Evolutionary conservation across 306 rosid genomes (phyloP).

Genomic region (Castanospermum australe): DNA sequence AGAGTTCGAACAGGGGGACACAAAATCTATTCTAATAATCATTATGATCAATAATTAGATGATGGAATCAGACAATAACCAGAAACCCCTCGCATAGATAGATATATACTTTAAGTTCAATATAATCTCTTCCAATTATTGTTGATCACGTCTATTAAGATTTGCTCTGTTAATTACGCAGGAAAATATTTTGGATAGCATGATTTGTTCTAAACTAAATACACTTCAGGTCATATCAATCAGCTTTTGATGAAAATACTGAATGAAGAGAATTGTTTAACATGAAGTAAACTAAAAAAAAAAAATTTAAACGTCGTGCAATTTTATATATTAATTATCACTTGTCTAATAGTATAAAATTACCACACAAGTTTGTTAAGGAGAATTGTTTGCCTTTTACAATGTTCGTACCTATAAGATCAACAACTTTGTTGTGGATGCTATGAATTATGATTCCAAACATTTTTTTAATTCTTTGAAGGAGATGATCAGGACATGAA

Average conservation of each 20-base stretch:
- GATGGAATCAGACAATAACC: conserved; percentile 25
- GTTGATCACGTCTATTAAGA: conserved; percentile 15
- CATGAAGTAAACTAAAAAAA: not conserved
- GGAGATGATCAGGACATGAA: not conserved
- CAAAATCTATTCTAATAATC: conserved; percentile 26
- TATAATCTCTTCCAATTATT: conserved; percentile 16
- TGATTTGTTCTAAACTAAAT: not conserved
- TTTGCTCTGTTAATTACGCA: not conserved
- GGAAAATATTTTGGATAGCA: conserved; percentile 12
- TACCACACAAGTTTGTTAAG: not conserved
- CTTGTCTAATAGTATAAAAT: not conserved
- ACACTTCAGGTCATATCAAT: not conserved
- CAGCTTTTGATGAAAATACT: conserved; percentile 11
- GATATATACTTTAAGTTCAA: not conserved
- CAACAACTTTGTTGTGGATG: not conserved
- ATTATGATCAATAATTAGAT: conserved; percentile 23
- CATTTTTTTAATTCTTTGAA: not conserved
- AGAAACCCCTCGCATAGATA: not conserved
- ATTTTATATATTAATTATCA: not conserved
- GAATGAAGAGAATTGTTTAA: conserved; percentile 9
- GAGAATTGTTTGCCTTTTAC: not conserved
- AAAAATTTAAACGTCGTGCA: not conserved
- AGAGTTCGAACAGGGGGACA: conserved; percentile 29
- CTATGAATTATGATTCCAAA: not conserved
- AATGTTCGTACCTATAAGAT: not conserved